Conservation (phyloP, 1,284 basidiomycete genomes). For the Tilletia walkeri region DNA sequence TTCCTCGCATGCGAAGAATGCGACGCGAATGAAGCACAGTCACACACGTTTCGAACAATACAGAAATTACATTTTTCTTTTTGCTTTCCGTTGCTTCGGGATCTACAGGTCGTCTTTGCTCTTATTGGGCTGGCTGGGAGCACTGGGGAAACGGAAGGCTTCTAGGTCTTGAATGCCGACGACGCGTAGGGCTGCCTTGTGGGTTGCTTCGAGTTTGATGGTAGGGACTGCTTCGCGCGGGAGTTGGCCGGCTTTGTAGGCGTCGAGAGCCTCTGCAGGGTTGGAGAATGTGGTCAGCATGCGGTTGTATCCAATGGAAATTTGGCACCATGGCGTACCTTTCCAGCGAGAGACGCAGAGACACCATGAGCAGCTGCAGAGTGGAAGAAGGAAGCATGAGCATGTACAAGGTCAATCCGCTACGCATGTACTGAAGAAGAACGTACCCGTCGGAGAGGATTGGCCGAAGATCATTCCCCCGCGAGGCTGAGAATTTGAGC, state of each 20-base stretch:
- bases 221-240: constrained; percentile 9
- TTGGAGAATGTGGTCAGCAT: background rate
- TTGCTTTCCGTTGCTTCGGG: too few relatives aligned
- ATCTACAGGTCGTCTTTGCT: too few relatives aligned
- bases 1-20: too few relatives aligned
- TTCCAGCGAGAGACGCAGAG: constrained; percentile 55
- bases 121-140: too few relatives aligned
- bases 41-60: too few relatives aligned
- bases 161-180: constrained; percentile 5
- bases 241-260: constrained; percentile 6
- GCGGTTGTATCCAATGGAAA: background rate
- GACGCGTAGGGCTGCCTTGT: constrained; percentile 17
- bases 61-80: too few relatives aligned
- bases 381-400: background rate
- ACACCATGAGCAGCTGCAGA: constrained; percentile 34
- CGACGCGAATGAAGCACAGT: too few relatives aligned
- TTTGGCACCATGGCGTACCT: background rate
- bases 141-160: background rate
- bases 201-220: constrained; percentile 13
- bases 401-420: background rate
- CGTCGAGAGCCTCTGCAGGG: constrained; percentile 10
- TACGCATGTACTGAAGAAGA: background rate
- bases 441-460: constrained; percentile 29
- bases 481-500: constrained; percentile 37
- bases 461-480: constrained; percentile 40